Evolutionary conservation across 1,284 basidiomycete species (phyloP).

Genomic region (Sphagnurus paluster): DNA sequence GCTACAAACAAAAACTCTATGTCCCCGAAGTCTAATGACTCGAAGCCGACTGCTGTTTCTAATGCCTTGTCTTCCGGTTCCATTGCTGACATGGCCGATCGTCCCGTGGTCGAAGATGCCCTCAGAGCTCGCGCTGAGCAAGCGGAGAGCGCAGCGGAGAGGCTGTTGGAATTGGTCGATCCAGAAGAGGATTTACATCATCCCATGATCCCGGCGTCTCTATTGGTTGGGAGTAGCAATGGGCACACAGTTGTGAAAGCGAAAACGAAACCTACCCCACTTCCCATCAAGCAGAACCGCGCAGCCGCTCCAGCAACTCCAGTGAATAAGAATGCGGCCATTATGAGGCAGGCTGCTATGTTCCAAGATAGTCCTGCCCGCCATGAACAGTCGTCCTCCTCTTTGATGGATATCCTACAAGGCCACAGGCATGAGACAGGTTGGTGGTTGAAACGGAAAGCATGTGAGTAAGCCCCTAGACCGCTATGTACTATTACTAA

Average conservation of each 20-base stretch:
- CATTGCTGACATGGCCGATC: constrained; percentile 40
- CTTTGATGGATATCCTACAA: constrained; percentile 65
- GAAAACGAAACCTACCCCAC: constrained; percentile 36
- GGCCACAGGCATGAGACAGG: constrained; percentile 63
- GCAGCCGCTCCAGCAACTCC: constrained; percentile 57
- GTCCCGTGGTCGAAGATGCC: constrained; percentile 77
- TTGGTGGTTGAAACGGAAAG: constrained; percentile 77
- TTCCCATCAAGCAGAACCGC: constrained; percentile 24
- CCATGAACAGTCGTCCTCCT: constrained; percentile 49
- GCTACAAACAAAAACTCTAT: constrained; percentile 36
- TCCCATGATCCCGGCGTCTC: constrained; percentile 54
- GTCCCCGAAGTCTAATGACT: constrained; percentile 55
- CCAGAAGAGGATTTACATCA: constrained; percentile 56
- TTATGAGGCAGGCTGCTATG: constrained; percentile 73
- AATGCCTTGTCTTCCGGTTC: constrained; percentile 62
- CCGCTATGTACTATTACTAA: constrained; percentile 3
- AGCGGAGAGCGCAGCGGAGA: constrained; percentile 84
- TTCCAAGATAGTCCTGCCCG: constrained; percentile 74
- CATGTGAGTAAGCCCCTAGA: constrained; percentile 45
- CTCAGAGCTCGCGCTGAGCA: constrained; percentile 83
- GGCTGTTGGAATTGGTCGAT: constrained; percentile 77
- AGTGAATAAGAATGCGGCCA: constrained; percentile 51
- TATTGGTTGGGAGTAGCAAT: constrained; percentile 46
- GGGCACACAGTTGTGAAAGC: constrained; percentile 39
- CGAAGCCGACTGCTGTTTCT: constrained; percentile 45